Percentiles rank a stretch among this genome's conserved stretches.
Evolutionary conservation across 257 asterid species (phyloP).

Genomic region (Solanum acaule): DNA sequence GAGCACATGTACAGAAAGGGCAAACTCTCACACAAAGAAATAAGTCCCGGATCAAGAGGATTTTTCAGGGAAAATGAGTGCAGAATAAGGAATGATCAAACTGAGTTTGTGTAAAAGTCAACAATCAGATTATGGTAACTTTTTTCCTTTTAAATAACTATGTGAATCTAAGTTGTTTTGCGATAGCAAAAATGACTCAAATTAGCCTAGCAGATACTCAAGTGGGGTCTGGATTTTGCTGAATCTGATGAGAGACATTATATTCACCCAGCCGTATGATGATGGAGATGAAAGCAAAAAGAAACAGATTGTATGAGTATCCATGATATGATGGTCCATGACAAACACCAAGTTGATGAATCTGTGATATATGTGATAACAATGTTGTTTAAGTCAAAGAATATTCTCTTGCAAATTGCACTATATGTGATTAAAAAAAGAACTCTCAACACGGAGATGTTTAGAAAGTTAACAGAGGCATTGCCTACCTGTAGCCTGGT

Average conservation of each 20-base stretch:
- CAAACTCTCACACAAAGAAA: neutral
- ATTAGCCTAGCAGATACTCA: neutral
- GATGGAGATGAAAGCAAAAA: neutral
- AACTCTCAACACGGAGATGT: neutral
- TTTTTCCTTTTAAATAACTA: neutral
- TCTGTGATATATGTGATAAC: neutral
- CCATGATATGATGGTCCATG: neutral
- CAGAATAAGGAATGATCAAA: neutral
- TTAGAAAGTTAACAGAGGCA: neutral
- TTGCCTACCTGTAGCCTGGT: slow-evolving; percentile 82
- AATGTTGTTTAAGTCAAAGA: neutral
- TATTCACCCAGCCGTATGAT: neutral
- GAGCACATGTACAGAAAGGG: neutral
- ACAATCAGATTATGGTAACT: neutral
- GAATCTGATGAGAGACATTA: neutral
- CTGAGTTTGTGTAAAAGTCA: neutral
- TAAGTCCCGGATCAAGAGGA: neutral
- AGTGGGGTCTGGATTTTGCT: neutral
- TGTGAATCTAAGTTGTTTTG: no score
- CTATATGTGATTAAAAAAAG: neutral
- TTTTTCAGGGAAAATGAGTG: neutral
- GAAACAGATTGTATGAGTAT: neutral
- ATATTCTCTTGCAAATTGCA: neutral
- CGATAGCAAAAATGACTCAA: neutral
- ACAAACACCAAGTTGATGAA: neutral